These are phyloP conservation scores for Helminthosporium solani DNA, from an alignment of 2,329 filamentous ascomycete species.

Conservation along the genomic window DNA sequence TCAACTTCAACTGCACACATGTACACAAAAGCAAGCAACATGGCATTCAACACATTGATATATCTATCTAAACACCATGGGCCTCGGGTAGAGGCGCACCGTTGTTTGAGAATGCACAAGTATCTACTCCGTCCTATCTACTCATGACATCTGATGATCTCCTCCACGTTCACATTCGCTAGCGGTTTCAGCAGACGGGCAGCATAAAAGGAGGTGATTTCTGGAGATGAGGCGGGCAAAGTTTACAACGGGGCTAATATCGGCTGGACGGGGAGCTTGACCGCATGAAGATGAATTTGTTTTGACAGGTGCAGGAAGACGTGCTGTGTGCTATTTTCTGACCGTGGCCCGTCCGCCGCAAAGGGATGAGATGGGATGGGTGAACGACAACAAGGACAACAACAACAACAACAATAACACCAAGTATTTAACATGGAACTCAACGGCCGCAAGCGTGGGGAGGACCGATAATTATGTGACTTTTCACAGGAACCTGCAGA, in stretches of 20 bases:
- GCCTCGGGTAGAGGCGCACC: slow-evolving; percentile 7
- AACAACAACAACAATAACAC: too few relatives aligned
- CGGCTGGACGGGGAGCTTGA: slow-evolving; percentile 1
- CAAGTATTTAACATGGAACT: too few relatives aligned
- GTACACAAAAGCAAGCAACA: slow-evolving; percentile 2
- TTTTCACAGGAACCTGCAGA: not conserved
- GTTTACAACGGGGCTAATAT: slow-evolving; percentile 10
- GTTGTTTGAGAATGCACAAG: slow-evolving; percentile 1
- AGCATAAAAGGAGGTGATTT: slow-evolving; percentile 9
- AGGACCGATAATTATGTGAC: not conserved
- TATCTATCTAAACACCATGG: slow-evolving; percentile 1
- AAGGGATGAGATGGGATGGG: not conserved
- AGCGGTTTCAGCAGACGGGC: slow-evolving; percentile 11
- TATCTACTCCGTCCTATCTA: too few relatives aligned
- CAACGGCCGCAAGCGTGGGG: too few relatives aligned
- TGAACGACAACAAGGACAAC: too few relatives aligned
- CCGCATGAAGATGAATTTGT: slow-evolving; percentile 3
- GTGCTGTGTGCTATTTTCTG: not conserved
- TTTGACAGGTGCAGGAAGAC: not conserved
- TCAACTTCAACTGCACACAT: not conserved
- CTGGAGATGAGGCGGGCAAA: slow-evolving; percentile 13
- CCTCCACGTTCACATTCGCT: not conserved
- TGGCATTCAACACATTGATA: not conserved
- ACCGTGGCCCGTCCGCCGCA: not conserved
- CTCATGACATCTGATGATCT: slow-evolving; percentile 6